Conservation (phyloP, 768 basidiomycete genomes). For the Erythrobasidium yunnanense region DNA sequence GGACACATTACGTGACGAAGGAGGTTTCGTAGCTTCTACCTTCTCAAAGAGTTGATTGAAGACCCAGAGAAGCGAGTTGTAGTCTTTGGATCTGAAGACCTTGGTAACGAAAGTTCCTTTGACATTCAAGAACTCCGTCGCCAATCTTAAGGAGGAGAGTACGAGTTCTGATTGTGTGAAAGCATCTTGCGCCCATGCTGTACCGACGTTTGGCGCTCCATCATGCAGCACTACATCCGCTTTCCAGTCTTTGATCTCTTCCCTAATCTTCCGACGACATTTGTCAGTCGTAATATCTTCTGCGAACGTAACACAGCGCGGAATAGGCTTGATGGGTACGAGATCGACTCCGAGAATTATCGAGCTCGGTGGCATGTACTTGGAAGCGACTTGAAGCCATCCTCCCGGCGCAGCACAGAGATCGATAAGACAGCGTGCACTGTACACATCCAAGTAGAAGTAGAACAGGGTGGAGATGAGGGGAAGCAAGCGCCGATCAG, state of each 20-base stretch:
- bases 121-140: slow-evolving; percentile 76
- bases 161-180: slow-evolving; percentile 95
- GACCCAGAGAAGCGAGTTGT: slow-evolving; percentile 98
- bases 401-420: slow-evolving; percentile 97
- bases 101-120: slow-evolving; percentile 93
- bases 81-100: slow-evolving; percentile 94
- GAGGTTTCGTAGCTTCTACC: slow-evolving; percentile 97
- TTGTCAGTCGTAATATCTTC: slow-evolving; percentile 86
- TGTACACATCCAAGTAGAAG: too few relatives aligned
- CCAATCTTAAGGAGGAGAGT: slow-evolving; percentile 68
- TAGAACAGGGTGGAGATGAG: background rate
- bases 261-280: slow-evolving; percentile 74
- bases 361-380: slow-evolving; percentile 37
- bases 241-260: slow-evolving; percentile 94
- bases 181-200: slow-evolving; percentile 97
- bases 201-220: slow-evolving; percentile 98
- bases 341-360: slow-evolving; percentile 70
- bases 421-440: slow-evolving; percentile 86
- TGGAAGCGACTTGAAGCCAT: slow-evolving; percentile 83
- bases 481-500: background rate
- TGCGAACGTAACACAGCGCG: slow-evolving; percentile 78
- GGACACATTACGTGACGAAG: slow-evolving; percentile 94
- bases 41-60: slow-evolving; percentile 90
- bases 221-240: slow-evolving; percentile 97
- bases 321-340: slow-evolving; percentile 90